Conservation (phyloP, 768 basidiomycete genomes). For the Suillus cothurnatus region DNA sequence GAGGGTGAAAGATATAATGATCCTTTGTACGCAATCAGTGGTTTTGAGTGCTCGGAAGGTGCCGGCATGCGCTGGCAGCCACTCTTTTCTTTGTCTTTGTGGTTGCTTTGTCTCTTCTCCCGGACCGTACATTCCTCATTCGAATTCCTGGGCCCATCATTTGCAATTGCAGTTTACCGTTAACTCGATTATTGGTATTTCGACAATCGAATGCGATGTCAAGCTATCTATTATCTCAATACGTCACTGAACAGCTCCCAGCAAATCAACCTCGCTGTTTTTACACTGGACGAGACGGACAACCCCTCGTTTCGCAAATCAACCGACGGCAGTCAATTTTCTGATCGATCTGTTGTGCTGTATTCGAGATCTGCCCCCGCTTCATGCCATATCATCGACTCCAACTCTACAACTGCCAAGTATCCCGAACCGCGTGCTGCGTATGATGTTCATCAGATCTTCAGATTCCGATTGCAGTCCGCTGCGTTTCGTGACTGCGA, state of each 20-base stretch:
- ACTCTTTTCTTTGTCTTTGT: too few species aligned
- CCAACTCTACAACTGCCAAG: background rate
- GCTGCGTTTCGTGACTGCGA: background rate
- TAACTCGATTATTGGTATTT: too few species aligned
- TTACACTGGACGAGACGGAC: too few species aligned
- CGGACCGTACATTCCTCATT: too few species aligned
- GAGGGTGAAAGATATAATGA: background rate
- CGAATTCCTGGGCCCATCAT: too few species aligned
- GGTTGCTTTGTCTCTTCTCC: too few species aligned
- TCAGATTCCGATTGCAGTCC: background rate
- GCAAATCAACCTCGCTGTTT: too few species aligned
- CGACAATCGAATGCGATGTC: too few species aligned
- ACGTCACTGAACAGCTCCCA: too few species aligned
- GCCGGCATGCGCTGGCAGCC: background rate
- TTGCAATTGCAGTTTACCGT: too few species aligned
- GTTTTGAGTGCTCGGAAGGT: background rate
- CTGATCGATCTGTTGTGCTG: background rate
- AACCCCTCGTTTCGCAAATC: slow-evolving; percentile 42
- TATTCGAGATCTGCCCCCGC: slow-evolving; percentile 10
- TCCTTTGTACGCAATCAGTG: background rate
- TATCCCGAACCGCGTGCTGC: background rate
- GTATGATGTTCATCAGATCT: background rate
- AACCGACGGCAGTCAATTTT: slow-evolving; percentile 36
- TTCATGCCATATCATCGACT: background rate
- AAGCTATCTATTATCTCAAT: too few species aligned